phyloP scores from a whole-genome alignment of 2,329 filamentous ascomycete species.

The Claviceps maximensis region DNA sequence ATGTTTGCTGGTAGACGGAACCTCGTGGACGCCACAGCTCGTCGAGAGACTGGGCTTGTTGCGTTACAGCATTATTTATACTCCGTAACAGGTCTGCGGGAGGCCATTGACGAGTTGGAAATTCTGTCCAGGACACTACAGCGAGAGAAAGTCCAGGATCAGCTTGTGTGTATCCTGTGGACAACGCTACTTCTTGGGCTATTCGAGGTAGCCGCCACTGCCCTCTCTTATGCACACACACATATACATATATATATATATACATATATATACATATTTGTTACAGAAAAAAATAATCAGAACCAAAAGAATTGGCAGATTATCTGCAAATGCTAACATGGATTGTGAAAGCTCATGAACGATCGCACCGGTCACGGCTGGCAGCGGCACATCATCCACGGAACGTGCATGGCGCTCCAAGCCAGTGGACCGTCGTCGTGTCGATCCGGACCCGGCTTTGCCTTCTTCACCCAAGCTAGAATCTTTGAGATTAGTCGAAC shows the following conservation, averaged over 20 bases:
- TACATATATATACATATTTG: too few species aligned
- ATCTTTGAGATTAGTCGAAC: conserved; percentile 20
- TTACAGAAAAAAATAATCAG: too few species aligned
- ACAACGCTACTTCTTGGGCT: conserved; percentile 20
- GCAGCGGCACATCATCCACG: conserved; percentile 6
- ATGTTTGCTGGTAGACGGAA: conserved; percentile 1
- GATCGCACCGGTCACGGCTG: conserved; percentile 5
- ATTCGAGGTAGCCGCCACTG: conserved; percentile 16
- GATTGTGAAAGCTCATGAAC: conserved; percentile 1
- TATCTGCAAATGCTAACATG: background rate
- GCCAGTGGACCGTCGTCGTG: conserved; percentile 3
- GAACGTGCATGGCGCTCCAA: conserved; percentile 3
- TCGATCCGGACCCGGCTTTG: background rate
- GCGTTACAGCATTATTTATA: conserved; percentile 16
- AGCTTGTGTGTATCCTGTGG: conserved; percentile 15
- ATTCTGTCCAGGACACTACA: background rate
- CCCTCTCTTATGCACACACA: background rate
- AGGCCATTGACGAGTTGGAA: conserved; percentile 6
- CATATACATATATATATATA: background rate
- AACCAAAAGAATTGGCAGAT: background rate
- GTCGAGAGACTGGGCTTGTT: background rate
- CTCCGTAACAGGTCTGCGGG: conserved; percentile 13
- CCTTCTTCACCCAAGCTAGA: conserved; percentile 10
- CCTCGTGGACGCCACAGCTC: background rate
- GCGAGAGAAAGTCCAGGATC: background rate